A percentile compares a stretch with the other conserved stretches of the same genome.
Evolutionary conservation across 2,329 filamentous ascomycete genomes (phyloP).

Genomic region (Colletotrichum orchidophilum): DNA sequence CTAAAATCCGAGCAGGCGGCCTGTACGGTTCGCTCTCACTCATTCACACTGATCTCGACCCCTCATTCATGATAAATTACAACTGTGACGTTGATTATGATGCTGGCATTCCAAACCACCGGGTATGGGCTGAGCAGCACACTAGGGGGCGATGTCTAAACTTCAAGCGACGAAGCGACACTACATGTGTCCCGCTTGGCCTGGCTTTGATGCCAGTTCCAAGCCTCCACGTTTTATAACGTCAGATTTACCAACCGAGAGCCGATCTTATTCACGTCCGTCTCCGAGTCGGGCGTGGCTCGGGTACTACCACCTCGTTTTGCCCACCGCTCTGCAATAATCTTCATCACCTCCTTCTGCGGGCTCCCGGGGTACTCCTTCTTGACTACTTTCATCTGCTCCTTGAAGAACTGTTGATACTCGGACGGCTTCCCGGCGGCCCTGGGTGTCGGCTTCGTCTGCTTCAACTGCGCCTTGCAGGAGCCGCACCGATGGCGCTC

Average conservation of each 20-base stretch:
- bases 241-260: constrained; percentile 4
- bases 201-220: neutral
- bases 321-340: constrained; percentile 71
- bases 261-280: constrained; percentile 1
- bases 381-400: constrained; percentile 71
- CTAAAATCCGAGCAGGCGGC: too few species aligned
- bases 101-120: neutral
- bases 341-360: constrained; percentile 75
- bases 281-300: constrained; percentile 19
- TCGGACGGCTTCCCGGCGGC: constrained; percentile 46
- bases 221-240: neutral
- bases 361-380: constrained; percentile 63
- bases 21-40: too few species aligned
- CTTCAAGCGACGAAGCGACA: neutral
- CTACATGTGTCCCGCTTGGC: neutral
- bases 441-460: constrained; percentile 82
- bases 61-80: too few species aligned
- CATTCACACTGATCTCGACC: too few species aligned
- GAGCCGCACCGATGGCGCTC: constrained; percentile 75
- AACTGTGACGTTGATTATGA: too few species aligned
- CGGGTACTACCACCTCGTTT: constrained; percentile 52
- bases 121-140: neutral
- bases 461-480: constrained; percentile 77
- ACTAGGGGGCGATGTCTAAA: neutral
- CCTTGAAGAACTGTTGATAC: constrained; percentile 68